Percentiles rank a stretch among this genome's conserved stretches.
Evolutionary conservation across 1,284 basidiomycete species (phyloP).

Genomic region (Ustilago loliicola): DNA sequence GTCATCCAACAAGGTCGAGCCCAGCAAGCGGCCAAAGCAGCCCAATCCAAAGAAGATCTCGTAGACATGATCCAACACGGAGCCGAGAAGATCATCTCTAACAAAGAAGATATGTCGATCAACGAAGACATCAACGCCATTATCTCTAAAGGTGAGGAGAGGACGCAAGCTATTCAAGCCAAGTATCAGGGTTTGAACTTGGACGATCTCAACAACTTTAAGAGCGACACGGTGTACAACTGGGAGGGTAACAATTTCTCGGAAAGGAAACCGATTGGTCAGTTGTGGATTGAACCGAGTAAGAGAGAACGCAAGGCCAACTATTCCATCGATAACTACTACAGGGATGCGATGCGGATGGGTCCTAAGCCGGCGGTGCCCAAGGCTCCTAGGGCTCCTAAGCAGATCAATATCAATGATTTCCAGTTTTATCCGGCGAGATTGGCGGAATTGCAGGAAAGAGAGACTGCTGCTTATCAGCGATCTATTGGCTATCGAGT

Average conservation of each 20-base stretch:
- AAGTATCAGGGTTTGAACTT: conserved; percentile 94
- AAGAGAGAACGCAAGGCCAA: conserved; percentile 95
- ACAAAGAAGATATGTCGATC: conserved; percentile 76
- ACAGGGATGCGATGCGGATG: conserved; percentile 89
- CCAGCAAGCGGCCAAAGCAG: conserved; percentile 75
- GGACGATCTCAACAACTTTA: conserved; percentile 97
- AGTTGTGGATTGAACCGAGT: conserved; percentile 83
- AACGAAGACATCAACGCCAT: conserved; percentile 96
- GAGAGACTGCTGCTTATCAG: conserved; percentile 75
- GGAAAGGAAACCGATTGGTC: conserved; percentile 75
- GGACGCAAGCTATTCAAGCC: conserved; percentile 87
- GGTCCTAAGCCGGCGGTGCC: conserved; percentile 79
- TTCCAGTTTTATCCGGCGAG: conserved; percentile 96
- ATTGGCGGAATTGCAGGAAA: conserved; percentile 86
- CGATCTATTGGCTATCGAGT: conserved; percentile 82
- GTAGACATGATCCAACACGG: conserved; percentile 99
- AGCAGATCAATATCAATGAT: conserved; percentile 91
- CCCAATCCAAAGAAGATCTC: conserved; percentile 94
- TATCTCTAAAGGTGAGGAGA: conserved; percentile 82
- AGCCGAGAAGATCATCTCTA: conserved; percentile 94
- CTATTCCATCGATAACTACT: conserved; percentile 83
- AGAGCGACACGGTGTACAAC: conserved; percentile 82
- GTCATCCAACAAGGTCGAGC: conserved; percentile 95
- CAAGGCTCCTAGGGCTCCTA: conserved; percentile 87
- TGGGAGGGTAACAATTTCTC: conserved; percentile 97